phyloP scores from a whole-genome alignment of 2,329 filamentous ascomycete genomes.

The Sclerotinia glacialis region DNA sequence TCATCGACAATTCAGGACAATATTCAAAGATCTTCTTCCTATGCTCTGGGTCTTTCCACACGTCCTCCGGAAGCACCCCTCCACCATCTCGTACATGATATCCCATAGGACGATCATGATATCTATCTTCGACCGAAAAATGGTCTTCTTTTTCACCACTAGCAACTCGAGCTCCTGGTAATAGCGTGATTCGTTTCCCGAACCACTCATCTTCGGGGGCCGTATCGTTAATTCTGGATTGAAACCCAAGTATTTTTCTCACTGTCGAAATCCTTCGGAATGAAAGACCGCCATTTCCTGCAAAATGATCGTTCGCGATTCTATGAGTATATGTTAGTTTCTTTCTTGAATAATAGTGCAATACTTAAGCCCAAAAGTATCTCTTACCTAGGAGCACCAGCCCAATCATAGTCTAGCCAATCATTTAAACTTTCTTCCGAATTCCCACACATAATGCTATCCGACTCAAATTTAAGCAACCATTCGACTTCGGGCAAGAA shows the following conservation, averaged over 20 bases:
- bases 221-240: conserved; percentile 50
- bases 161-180: conserved; percentile 51
- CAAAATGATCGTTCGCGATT: conserved; percentile 38
- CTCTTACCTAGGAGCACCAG: conserved; percentile 43
- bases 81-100: conserved; percentile 52
- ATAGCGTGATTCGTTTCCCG: conserved; percentile 47
- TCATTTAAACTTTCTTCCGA: conserved; percentile 43
- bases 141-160: conserved; percentile 42
- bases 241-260: conserved; percentile 48
- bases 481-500: conserved; percentile 52
- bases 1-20: conserved; percentile 55
- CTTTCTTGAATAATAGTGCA: neutral
- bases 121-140: conserved; percentile 51
- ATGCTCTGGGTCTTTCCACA: conserved; percentile 48
- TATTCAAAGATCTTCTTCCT: conserved; percentile 52
- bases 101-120: conserved; percentile 52
- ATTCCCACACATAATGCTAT: conserved; percentile 57
- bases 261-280: conserved; percentile 52
- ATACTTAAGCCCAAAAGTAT: conserved; percentile 15
- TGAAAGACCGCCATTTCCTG: conserved; percentile 54
- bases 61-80: conserved; percentile 42
- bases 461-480: conserved; percentile 56
- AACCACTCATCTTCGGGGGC: conserved; percentile 58
- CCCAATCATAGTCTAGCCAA: conserved; percentile 41
- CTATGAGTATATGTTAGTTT: neutral